Base-by-base conservation (phyloP, 768 basidiomycete species). In the Calocybe indica region DNA sequence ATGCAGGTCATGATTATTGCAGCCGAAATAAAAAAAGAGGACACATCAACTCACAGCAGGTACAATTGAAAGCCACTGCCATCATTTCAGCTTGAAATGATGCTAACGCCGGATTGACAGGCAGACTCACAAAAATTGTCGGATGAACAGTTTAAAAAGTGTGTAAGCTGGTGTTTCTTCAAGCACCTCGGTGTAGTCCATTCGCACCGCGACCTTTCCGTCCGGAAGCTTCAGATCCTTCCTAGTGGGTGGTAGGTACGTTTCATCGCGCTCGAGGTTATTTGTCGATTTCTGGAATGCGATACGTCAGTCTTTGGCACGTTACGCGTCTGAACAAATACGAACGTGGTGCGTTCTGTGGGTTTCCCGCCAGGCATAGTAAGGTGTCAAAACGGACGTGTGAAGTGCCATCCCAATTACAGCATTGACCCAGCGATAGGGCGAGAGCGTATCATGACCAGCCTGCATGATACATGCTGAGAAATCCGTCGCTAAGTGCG, bases 211-310 rank as follows among this genome's bases (percentile, higher is more conserved):
- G 15, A 69, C 57, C 36, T 58, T 61, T 8, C 68, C 69, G 35
- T 74, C 63, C 0, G 75, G 74, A 34, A 79, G 66, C 45, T 67
- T 65, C 51, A 73, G 67, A 39, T 71, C 65, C 37, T 61, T 66
- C 22, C 66, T 57, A 6, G 69, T 71, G 7, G 67, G 66, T 30
- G 82, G 83, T 22, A 85, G 71, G 48, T 78, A 85, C 29, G 85
- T 88, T 64, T 89, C 85, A 51, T 90, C 87, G 7, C 83, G 73
- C 45, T 84, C 84, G 53, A 88, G 74, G 49, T 71, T 63, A 47
- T 74, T 72, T 1, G 72, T 75, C 0, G 68, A 55, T 68, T 74
- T 74, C 72, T 74, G 43, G 7, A 10, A 5, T 6, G 7, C 8
- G 13, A 22, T 11, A 37, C 29, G n/a, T 41, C 4, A 34, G 10